Base-by-base conservation (phyloP, 805 yeast genomes). In the Millerozyma acaciae region DNA sequence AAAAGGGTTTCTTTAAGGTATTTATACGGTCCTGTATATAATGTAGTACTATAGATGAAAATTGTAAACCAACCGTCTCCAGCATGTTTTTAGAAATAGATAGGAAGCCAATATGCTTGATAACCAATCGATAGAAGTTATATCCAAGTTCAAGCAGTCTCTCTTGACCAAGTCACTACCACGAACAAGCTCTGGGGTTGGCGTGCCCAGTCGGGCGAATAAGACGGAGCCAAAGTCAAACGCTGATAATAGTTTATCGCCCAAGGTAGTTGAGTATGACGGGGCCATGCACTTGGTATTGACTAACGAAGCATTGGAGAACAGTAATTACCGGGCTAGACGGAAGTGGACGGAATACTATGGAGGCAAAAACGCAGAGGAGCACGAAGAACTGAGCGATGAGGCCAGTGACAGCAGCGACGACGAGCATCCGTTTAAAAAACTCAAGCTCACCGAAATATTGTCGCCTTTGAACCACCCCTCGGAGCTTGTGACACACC, bases 401-500 rank as follows among this genome's bases (percentile, higher is more conserved):
- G 38, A 29, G 4, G 42, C 43, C 22, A 40, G 32, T 17, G 25
- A 32, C 21, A 38, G 37, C 25, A 43, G 43, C 18, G 52, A 45
- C 9, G 55, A 48, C n/a, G 52, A 45, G 4, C 43, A 60, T 27
- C 64, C 65, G 5, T 48, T 64, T 33, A 51, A 53, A 28, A 48
- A 44, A 26, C 34, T 64, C 16, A 51, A 51, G 14, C 40, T 67
- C 16, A 44, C 61, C 6, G 67, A 78, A 27, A 65, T 88, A 13
- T 61, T 93, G 39, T 76, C 81, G 4, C 96, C 97, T 0, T 75
- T 93, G 9, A 68, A 76, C 6, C 84, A 84, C 37, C 93, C 96
- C 0, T 69, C 84, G 2, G 96, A 93, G 45, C 60, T 90, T 2
- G 75, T 83, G 1, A 68, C 70, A 3, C 89, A 86, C 48, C 81